Evolutionary conservation across 2,329 filamentous ascomycete genomes (phyloP).

Genomic region (Venturia carpophila): DNA sequence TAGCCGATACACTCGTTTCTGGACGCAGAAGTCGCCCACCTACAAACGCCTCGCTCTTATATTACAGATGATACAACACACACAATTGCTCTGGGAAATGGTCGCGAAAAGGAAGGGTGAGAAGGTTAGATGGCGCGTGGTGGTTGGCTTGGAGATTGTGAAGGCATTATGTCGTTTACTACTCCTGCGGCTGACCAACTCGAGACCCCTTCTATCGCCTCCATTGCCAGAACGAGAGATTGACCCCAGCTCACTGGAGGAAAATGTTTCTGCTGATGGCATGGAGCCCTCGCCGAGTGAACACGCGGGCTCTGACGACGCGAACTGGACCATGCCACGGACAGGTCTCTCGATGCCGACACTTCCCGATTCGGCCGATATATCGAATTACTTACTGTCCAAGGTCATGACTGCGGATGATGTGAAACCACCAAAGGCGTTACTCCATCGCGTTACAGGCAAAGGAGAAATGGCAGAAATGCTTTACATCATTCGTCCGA

Average conservation of each 20-base stretch:
- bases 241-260: conserved; percentile 55
- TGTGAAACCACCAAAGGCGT: conserved; percentile 80
- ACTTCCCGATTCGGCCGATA: conserved; percentile 71
- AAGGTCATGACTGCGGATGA: conserved; percentile 93
- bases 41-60: conserved; percentile 77
- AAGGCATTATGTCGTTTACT: conserved; percentile 80
- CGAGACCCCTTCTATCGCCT: conserved; percentile 72
- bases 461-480: conserved; percentile 79
- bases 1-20: conserved; percentile 57
- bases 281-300: conserved; percentile 34
- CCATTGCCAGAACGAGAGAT: conserved; percentile 79
- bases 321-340: conserved; percentile 80
- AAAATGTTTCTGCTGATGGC: conserved; percentile 31
- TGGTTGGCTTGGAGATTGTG: conserved; percentile 74
- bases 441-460: conserved; percentile 68
- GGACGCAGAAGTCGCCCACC: conserved; percentile 53
- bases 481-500: conserved; percentile 83
- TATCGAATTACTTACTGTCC: conserved; percentile 77
- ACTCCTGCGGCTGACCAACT: conserved; percentile 73
- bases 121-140: conserved; percentile 72
- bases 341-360: conserved; percentile 80
- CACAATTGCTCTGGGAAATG: conserved; percentile 97
- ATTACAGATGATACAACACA: conserved; percentile 87
- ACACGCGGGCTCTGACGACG: conserved; percentile 32
- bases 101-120: conserved; percentile 79